phyloP scores from a whole-genome alignment of 2,329 filamentous ascomycete species.

The Fusarium sacchari region DNA sequence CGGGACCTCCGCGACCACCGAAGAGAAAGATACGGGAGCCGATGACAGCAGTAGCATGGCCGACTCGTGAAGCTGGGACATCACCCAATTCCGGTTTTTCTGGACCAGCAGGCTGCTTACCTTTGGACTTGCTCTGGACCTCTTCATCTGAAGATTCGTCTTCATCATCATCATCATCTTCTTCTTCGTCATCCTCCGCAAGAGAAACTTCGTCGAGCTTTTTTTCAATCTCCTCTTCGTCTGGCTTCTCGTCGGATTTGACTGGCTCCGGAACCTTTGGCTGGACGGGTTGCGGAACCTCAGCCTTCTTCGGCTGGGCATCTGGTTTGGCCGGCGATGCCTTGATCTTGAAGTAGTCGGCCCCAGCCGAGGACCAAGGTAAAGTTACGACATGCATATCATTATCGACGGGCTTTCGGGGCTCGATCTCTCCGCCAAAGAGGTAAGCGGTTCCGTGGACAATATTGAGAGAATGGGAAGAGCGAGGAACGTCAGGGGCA shows the following conservation, averaged over 20 bases:
- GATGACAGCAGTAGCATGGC: conserved; percentile 76
- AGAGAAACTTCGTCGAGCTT: conserved; percentile 57
- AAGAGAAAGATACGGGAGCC: conserved; percentile 80
- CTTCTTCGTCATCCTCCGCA: conserved; percentile 16
- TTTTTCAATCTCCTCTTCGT: conserved; percentile 44
- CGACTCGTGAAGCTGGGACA: conserved; percentile 75
- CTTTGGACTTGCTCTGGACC: conserved; percentile 50
- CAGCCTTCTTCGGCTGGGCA: conserved; percentile 22
- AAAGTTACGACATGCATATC: conserved; percentile 74
- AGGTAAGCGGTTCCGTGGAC: conserved; percentile 68
- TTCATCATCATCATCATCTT: conserved; percentile 20
- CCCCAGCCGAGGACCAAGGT: conserved; percentile 64
- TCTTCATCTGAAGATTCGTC: conserved; percentile 32
- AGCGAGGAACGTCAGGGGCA: conserved; percentile 70
- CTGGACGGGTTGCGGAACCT: conserved; percentile 20
- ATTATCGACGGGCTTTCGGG: conserved; percentile 76
- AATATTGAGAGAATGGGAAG: conserved; percentile 77
- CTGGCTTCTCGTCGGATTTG: conserved; percentile 38
- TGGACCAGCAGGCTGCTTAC: conserved; percentile 49
- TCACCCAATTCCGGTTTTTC: conserved; percentile 48
- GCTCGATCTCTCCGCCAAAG: conserved; percentile 79
- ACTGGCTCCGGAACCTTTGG: conserved; percentile 25
- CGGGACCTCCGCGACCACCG: conserved; percentile 77
- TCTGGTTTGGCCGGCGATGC: conserved; percentile 56
- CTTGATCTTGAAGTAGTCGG: conserved; percentile 69